Percentiles rank a stretch among this genome's conserved stretches.
phyloP scores from a whole-genome alignment of 106 monocot species.

The Narthecium ossifragum region DNA sequence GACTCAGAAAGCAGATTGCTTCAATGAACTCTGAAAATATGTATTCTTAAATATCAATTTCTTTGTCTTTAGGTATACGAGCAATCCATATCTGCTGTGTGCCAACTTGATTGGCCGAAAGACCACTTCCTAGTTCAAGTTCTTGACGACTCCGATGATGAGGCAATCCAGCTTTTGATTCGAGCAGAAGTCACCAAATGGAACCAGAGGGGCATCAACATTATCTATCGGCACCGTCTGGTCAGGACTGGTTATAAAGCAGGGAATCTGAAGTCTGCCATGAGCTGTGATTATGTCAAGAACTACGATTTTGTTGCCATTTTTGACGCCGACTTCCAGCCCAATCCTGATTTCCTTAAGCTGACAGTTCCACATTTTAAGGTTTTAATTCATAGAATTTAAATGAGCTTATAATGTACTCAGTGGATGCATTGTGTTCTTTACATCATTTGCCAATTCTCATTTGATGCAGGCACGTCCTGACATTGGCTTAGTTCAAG shows the following conservation, averaged over 20 bases:
- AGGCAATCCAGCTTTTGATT: constrained; percentile 31
- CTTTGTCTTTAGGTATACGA: constrained; percentile 53
- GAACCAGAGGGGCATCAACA: constrained; percentile 43
- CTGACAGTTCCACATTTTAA: constrained; percentile 63
- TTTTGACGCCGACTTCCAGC: constrained; percentile 69
- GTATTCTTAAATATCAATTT: too few relatives aligned
- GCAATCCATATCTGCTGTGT: constrained; percentile 64
- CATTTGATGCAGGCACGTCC: constrained; percentile 36
- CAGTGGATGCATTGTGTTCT: too few relatives aligned
- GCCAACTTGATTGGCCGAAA: constrained; percentile 66
- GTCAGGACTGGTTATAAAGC: constrained; percentile 67
- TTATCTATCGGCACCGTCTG: constrained; percentile 56
- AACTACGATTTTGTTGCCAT: constrained; percentile 69
- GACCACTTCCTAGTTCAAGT: constrained; percentile 54
- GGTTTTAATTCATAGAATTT: constrained; percentile 14
- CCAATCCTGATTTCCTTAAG: constrained; percentile 63
- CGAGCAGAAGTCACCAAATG: constrained; percentile 55
- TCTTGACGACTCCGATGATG: constrained; percentile 66
- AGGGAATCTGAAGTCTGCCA: constrained; percentile 69
- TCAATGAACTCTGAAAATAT: too few relatives aligned
- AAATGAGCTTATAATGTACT: background rate
- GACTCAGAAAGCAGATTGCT: too few relatives aligned
- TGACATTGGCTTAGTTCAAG: constrained; percentile 47
- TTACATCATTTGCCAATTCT: too few relatives aligned
- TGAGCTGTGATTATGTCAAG: constrained; percentile 67